Evolutionary conservation across 2,329 filamentous ascomycete genomes (phyloP), one percentile per base, ranked within the genome.

Genomic region (Zalaria obscura): DNA sequence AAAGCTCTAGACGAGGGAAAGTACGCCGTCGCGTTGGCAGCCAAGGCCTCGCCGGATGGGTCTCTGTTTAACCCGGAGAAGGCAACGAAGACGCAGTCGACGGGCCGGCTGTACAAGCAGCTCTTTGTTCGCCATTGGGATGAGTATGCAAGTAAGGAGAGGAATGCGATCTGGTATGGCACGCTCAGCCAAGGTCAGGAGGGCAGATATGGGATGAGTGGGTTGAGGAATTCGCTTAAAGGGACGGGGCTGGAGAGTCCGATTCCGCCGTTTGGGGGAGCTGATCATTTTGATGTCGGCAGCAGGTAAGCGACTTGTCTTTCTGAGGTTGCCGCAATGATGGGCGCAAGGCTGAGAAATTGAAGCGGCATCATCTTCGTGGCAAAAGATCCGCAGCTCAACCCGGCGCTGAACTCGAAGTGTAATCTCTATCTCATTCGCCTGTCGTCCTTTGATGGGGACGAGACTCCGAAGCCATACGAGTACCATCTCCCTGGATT

Each of bases 231-330:
- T 53, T 74, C 79, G 2, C 65, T 89, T 34, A 68, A 70, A 8
- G 73, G 68, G 10, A 76, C 58, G 35, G 57, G 59, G 11, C 67
- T 82, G 27, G 78, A 76, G 52, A 79, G 67, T 39, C 88, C 83
- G 0, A 76, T 87, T 11, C 77, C 73, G 38, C 80, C 84, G 0
- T 93, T 93, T 52, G 87, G 87, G 3, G 84, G 82, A 18, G 65
- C 76, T 0, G 74, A 76, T n/a, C 80, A 93, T 58, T 94, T 88
- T 52, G 85, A 93, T 53, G 73, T 89, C 44, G 71, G 76, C 44
- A 61, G 64, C 27, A 60, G 31, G 36, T 39, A 11, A 5, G 37
- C 31, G 2, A 11, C 9, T 5, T 10, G 32, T 18, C 5, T 27
- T 39, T 18, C 18, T 18, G 18, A 18, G 18, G 18, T 18, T 18